phyloP scores from a whole-genome alignment of 164 flowering plant genomes.

The Magnolia sinica region DNA sequence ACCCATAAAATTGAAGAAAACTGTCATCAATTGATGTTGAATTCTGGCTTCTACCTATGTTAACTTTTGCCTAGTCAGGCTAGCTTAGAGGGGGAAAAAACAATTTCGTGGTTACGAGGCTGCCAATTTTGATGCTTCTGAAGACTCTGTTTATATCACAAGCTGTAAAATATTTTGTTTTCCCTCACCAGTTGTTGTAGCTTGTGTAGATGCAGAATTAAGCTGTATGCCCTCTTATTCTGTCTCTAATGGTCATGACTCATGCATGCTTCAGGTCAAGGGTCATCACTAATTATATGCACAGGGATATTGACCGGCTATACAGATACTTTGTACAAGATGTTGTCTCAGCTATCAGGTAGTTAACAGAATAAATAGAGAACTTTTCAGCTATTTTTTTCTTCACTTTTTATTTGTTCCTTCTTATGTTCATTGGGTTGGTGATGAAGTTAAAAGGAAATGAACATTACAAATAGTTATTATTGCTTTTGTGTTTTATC shows the following conservation, averaged over 20 bases:
- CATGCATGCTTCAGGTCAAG: conserved; percentile 66
- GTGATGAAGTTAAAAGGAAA: not conserved
- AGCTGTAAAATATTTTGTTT: too few species aligned
- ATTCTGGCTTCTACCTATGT: too few species aligned
- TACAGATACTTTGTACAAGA: conserved; percentile 77
- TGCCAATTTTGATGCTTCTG: too few species aligned
- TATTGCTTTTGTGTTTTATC: not conserved
- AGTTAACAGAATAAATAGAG: conserved; percentile 13
- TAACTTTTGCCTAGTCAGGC: too few species aligned
- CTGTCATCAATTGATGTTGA: too few species aligned
- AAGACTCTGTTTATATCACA: too few species aligned
- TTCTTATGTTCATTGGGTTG: not conserved
- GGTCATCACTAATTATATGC: conserved; percentile 88
- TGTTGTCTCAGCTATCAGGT: conserved; percentile 86
- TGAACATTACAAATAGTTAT: too few species aligned
- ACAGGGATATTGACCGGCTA: conserved; percentile 92
- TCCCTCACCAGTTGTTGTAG: too few species aligned
- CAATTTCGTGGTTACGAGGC: too few species aligned
- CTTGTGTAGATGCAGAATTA: not conserved
- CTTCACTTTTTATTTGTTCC: not conserved
- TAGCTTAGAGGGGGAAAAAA: too few species aligned
- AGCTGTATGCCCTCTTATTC: not conserved
- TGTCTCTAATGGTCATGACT: not conserved
- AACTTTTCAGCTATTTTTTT: not conserved
- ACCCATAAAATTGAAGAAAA: too few species aligned